A percentile compares a stretch with the other conserved stretches of the same genome.
These are phyloP conservation scores for Starmera stellimalicola DNA, from an alignment of 1,139 yeast species.

Conservation along the genomic window DNA sequence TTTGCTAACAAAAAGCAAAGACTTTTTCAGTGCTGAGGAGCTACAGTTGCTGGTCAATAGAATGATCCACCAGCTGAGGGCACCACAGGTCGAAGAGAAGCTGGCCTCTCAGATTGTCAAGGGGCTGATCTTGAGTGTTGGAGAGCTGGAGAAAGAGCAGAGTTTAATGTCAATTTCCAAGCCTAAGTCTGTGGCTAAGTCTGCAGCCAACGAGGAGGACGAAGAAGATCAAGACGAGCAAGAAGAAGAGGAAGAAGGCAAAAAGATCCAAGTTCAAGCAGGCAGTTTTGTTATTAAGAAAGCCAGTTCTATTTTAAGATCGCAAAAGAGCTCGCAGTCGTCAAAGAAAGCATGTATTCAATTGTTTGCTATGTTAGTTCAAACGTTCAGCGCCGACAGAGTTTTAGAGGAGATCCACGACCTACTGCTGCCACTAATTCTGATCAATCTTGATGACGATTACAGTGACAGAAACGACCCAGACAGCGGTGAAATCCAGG, in stretches of 20 bases:
- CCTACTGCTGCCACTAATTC: constrained; percentile 52
- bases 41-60: constrained; percentile 62
- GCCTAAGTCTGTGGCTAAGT: constrained; percentile 18
- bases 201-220: constrained; percentile 18
- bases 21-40: constrained; percentile 24
- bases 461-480: constrained; percentile 32
- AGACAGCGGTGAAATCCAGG: constrained; percentile 41
- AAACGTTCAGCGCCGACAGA: constrained; percentile 34
- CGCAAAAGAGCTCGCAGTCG: constrained; percentile 43
- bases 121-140: constrained; percentile 53
- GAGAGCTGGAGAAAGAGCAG: constrained; percentile 47
- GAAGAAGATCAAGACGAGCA: constrained; percentile 15
- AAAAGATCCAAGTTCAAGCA: constrained; percentile 24
- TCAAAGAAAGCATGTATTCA: constrained; percentile 65
- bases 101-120: constrained; percentile 60
- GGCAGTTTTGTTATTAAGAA: constrained; percentile 56
- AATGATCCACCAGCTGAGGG: constrained; percentile 68
- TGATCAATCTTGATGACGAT: constrained; percentile 28
- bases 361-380: constrained; percentile 46
- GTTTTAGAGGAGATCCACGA: constrained; percentile 33
- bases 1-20: constrained; percentile 32
- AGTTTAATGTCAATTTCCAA: constrained; percentile 28
- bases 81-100: constrained; percentile 60
- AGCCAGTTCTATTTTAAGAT: constrained; percentile 54
- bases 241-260: constrained; percentile 16